Evolutionary conservation across 2,329 filamentous ascomycete species (phyloP), one percentile per base, ranked within the genome.

Genomic region (Tolypocladium endophyticum): DNA sequence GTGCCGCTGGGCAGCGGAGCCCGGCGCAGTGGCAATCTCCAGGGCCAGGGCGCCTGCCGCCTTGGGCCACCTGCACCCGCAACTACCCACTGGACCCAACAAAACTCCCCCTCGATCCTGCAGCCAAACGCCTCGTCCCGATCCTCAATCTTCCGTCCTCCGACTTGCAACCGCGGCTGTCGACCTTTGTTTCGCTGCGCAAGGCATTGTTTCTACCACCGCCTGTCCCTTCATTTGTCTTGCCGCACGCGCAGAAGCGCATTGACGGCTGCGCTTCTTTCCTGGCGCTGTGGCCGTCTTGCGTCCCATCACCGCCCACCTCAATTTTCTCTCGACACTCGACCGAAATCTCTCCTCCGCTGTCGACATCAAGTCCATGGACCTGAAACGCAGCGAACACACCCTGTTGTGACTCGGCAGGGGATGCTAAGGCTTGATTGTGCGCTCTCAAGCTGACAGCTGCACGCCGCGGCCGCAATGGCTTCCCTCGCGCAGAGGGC

Each of bases 401-500:
- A 36, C 54, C 55, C 41, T 47, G 28, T 56, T 58, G 35, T 58
- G 59, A 61, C 54, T 63, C 18, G 58, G 60, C 59, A 55, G 58
- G 57, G 57, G 58, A 33, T 55, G 62, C 52, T 60, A 56, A 63
- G 45, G 59, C 62, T 59, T 36, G 57, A 38, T 56, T 52, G 25
- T 56, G 38, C 58, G 23, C 23, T 18, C 53, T 59, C 59, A 33
- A 47, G 61, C 59, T 57, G 55, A 30, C 55, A 35, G 35, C 60
- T 59, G 59, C 61, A 30, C 25, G 54, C 38, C 43, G 33, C n/a
- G 36, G 59, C 50, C n/a, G 14, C 62, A 61, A 69, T 69, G 67
- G 62, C 66, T 20, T 62, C 62, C 23, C 41, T 68, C 16, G 62
- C 61, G 52, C 64, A 61, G 52, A 62, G 52, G 54, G 62, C 63